Percentiles rank a stretch among this genome's conserved stretches.
Evolutionary conservation across 228 moss, liverwort and hornwort genomes (phyloP).

Genomic region (Sphagnum fallax): DNA sequence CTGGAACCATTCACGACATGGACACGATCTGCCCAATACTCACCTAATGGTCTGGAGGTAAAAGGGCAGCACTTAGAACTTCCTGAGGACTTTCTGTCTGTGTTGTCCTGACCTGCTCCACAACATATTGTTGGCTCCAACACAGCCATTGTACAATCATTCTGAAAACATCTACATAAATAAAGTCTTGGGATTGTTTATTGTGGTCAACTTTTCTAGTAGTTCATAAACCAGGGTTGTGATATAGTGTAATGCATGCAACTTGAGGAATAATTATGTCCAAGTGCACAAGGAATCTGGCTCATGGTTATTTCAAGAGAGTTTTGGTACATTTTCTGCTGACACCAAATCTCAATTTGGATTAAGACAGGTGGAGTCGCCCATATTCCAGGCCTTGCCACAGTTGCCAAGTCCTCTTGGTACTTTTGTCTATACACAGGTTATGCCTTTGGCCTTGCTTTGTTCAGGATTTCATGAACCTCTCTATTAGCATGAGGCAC

Average conservation of each 20-base stretch:
- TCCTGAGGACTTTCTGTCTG: too few relatives aligned
- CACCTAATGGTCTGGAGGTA: conserved; percentile 92
- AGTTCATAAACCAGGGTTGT: too few relatives aligned
- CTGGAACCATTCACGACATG: conserved; percentile 83
- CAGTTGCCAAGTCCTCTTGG: conserved; percentile 85
- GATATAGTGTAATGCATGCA: too few relatives aligned
- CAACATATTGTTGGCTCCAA: too few relatives aligned
- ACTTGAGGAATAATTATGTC: too few relatives aligned
- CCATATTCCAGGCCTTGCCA: conserved; percentile 92
- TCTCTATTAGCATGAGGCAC: not conserved
- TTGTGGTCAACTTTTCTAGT: too few relatives aligned
- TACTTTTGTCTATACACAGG: conserved; percentile 93
- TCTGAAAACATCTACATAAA: too few relatives aligned
- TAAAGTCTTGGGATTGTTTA: not conserved
- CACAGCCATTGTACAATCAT: too few relatives aligned
- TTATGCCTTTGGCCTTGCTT: conserved; percentile 12
- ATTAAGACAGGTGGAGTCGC: conserved; percentile 72
- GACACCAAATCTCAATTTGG: not conserved
- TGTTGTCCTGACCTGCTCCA: too few relatives aligned
- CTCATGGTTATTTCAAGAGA: too few relatives aligned
- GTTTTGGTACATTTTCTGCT: not conserved
- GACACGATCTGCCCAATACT: conserved; percentile 91
- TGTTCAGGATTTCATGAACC: not conserved
- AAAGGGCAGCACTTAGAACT: not conserved
- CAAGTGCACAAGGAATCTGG: too few relatives aligned